A percentile compares a stretch with the other conserved stretches of the same genome.
These are phyloP conservation scores for Coelastrella sp. DNA, from an alignment of 139 green algal genomes.

Conservation along the genomic window DNA sequence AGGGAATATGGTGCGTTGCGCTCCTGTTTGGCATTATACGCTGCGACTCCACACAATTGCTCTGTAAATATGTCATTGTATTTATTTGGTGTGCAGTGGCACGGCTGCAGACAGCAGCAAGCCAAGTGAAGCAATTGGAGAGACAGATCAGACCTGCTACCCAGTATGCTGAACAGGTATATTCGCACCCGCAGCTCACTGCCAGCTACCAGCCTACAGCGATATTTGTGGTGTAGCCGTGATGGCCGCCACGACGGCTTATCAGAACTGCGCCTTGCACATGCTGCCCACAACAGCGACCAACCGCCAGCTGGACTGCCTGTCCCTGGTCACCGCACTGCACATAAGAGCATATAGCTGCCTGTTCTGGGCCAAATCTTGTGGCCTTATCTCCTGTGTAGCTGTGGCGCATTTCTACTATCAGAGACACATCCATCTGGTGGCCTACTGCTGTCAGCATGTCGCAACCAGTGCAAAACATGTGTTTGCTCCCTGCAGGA, in stretches of 20 bases:
- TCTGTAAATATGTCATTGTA: neutral
- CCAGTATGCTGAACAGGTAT: neutral
- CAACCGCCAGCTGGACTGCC: too few species aligned
- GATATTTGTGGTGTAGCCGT: neutral
- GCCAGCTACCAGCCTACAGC: neutral
- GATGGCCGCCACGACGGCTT: neutral
- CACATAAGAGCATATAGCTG: too few species aligned
- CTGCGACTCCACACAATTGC: neutral
- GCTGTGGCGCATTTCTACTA: neutral
- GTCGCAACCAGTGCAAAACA: neutral
- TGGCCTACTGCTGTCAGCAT: neutral
- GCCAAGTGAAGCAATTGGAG: constrained; percentile 39
- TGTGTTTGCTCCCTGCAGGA: constrained; percentile 6
- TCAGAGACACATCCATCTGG: neutral
- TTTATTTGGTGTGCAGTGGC: constrained; percentile 21
- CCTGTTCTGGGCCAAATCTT: too few species aligned
- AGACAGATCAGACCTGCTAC: constrained; percentile 32
- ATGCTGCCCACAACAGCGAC: too few species aligned
- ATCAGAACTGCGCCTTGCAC: too few species aligned
- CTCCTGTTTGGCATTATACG: neutral
- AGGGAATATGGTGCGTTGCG: constrained; percentile 42
- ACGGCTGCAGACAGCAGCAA: constrained; percentile 8
- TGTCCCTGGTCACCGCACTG: too few species aligned
- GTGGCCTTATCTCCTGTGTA: too few species aligned
- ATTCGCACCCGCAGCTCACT: neutral